Evolutionary conservation across 345 rosid species (phyloP).

Genomic region (Xanthoceras sorbifolium): DNA sequence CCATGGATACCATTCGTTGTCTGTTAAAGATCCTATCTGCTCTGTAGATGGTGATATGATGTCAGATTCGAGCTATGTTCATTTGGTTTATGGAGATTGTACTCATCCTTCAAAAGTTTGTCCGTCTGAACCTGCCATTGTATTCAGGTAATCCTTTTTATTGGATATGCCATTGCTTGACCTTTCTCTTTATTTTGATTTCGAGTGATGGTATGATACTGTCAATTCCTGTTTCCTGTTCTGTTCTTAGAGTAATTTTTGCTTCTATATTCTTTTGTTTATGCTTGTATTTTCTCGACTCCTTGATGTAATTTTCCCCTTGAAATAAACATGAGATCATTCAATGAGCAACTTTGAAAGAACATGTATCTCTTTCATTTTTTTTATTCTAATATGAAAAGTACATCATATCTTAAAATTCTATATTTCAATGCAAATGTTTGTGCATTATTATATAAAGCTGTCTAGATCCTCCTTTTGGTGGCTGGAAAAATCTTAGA

Average conservation of each 20-base stretch:
- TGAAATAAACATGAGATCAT: not conserved
- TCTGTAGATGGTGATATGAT: conserved; percentile 46
- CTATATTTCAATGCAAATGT: not conserved
- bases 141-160: conserved; percentile 61
- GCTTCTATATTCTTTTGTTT: not conserved
- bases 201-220: not conserved
- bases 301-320: not conserved
- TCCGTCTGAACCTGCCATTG: conserved; percentile 63
- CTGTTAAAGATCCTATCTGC: conserved; percentile 54
- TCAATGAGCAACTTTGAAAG: not conserved
- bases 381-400: not conserved
- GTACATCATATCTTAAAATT: not conserved
- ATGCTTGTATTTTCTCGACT: not conserved
- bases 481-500: not conserved
- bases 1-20: conserved; percentile 67
- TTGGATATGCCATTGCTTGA: not conserved
- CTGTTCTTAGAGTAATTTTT: not conserved
- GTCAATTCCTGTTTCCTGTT: not conserved
- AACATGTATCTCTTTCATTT: not conserved
- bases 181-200: conserved; percentile 4
- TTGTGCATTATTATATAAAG: not conserved
- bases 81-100: conserved; percentile 83
- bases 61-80: conserved; percentile 61
- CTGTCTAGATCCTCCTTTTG: not conserved
- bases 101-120: conserved; percentile 62